Percentiles rank a stretch among this genome's conserved stretches.
phyloP scores from a whole-genome alignment of 2,329 filamentous ascomycete species.

The Ophiostoma perfectum region DNA sequence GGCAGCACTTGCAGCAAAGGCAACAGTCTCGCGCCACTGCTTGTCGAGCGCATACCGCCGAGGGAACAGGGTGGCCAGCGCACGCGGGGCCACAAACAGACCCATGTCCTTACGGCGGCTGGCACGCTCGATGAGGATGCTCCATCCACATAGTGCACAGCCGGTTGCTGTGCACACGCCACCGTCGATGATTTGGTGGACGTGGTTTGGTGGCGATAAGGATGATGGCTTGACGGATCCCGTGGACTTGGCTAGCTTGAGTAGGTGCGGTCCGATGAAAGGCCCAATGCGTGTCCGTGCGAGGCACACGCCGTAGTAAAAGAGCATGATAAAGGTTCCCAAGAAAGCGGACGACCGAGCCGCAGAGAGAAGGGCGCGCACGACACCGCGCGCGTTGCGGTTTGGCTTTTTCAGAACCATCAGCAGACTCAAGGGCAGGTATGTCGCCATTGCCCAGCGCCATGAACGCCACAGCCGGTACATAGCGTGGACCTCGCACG shows the following conservation, averaged over 20 bases:
- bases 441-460: conserved; percentile 68
- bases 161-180: conserved; percentile 66
- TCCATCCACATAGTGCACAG: conserved; percentile 74
- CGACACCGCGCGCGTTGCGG: conserved; percentile 43
- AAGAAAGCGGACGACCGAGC: conserved; percentile 71
- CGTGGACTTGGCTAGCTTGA: background rate
- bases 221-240: background rate
- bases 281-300: conserved; percentile 69
- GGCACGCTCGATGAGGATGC: conserved; percentile 65
- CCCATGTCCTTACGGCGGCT: conserved; percentile 67
- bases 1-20: conserved; percentile 63
- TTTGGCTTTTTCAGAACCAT: conserved; percentile 45
- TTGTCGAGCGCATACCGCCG: conserved; percentile 58
- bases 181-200: conserved; percentile 50
- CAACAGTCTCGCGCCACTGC: conserved; percentile 61
- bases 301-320: conserved; percentile 82
- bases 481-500: conserved; percentile 68
- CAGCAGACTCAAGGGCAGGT: conserved; percentile 68
- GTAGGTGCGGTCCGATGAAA: conserved; percentile 36
- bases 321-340: conserved; percentile 68
- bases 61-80: conserved; percentile 68
- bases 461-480: conserved; percentile 64
- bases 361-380: conserved; percentile 19
- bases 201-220: conserved; percentile 19
- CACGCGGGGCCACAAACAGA: conserved; percentile 74